A percentile compares a stretch with the other conserved stretches of the same genome.
These are phyloP conservation scores for Neostapfia colusana DNA, from an alignment of 176 grass and related monocot genomes.

Conservation along the genomic window DNA sequence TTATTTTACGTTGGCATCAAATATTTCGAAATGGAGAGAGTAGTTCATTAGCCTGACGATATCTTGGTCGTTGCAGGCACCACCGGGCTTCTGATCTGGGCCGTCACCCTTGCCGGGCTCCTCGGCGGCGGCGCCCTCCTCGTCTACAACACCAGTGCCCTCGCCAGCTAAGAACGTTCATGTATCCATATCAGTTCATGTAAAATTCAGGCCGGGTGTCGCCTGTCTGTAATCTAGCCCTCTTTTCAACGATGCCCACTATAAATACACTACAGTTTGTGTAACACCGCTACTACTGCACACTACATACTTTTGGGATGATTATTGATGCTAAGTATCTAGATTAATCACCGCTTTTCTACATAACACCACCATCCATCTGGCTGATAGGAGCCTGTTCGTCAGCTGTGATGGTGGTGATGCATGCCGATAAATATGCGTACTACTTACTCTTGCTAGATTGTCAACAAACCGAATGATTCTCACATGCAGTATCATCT, in stretches of 20 bases:
- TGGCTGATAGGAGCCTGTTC: background rate
- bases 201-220: conserved; percentile 28
- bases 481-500: no score
- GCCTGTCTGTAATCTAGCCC: conserved; percentile 28
- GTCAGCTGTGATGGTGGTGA: background rate
- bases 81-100: conserved; percentile 96
- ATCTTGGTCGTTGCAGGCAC: conserved; percentile 50
- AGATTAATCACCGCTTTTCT: background rate
- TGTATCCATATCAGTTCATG: background rate
- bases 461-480: no score
- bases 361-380: background rate
- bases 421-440: background rate
- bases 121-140: conserved; percentile 84
- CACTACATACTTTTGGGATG: conserved; percentile 7
- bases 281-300: conserved; percentile 24
- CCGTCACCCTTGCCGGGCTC: conserved; percentile 73
- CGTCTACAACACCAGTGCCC: conserved; percentile 95
- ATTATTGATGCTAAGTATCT: conserved; percentile 13
- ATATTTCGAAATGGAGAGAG: no score
- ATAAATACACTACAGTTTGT: background rate
- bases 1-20: no score
- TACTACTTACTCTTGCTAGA: background rate
- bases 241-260: conserved; percentile 2
- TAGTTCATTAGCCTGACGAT: background rate
- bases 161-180: conserved; percentile 54